A percentile compares a stretch with the other conserved stretches of the same genome.
phyloP scores from a whole-genome alignment of 306 rosid species.

The Begonia peltatifolia region DNA sequence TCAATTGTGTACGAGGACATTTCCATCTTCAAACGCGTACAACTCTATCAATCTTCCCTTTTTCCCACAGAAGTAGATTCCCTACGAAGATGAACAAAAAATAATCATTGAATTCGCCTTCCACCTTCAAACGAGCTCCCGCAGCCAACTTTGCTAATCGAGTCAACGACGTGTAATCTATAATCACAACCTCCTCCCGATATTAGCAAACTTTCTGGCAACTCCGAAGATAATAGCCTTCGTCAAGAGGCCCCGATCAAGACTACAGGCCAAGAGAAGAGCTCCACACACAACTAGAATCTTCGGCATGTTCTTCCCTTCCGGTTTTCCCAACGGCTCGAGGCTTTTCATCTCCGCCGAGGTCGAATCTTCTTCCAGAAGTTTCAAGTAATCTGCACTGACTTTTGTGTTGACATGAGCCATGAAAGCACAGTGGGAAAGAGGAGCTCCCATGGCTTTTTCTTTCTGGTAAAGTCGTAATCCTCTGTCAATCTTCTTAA shows the following conservation, averaged over 20 bases:
- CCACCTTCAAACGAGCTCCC: too few species aligned
- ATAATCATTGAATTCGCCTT: too few species aligned
- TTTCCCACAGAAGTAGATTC: too few species aligned
- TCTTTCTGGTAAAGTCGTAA: constrained; percentile 49
- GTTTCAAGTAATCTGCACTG: constrained; percentile 43
- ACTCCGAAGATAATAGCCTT: constrained; percentile 90
- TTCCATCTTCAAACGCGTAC: too few species aligned
- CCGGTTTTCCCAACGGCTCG: constrained; percentile 31
- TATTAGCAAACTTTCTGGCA: constrained; percentile 67
- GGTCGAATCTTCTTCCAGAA: constrained; percentile 26
- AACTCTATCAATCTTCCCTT: too few species aligned
- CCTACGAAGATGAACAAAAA: too few species aligned
- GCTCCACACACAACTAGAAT: constrained; percentile 75
- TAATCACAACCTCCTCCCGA: constrained; percentile 57
- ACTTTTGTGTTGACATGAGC: constrained; percentile 72
- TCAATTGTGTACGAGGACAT: too few species aligned
- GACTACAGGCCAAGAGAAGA: constrained; percentile 69
- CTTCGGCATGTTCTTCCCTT: constrained; percentile 56
- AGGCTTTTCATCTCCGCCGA: constrained; percentile 28
- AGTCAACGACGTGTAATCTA: too few species aligned
- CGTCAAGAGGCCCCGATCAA: constrained; percentile 76
- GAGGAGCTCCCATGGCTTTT: constrained; percentile 34
- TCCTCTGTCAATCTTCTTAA: constrained; percentile 79
- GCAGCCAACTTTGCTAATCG: too few species aligned
- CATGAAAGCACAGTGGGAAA: constrained; percentile 42